Evolutionary conservation across 768 basidiomycete species (phyloP).

Genomic region (Leccinum uliginosum): DNA sequence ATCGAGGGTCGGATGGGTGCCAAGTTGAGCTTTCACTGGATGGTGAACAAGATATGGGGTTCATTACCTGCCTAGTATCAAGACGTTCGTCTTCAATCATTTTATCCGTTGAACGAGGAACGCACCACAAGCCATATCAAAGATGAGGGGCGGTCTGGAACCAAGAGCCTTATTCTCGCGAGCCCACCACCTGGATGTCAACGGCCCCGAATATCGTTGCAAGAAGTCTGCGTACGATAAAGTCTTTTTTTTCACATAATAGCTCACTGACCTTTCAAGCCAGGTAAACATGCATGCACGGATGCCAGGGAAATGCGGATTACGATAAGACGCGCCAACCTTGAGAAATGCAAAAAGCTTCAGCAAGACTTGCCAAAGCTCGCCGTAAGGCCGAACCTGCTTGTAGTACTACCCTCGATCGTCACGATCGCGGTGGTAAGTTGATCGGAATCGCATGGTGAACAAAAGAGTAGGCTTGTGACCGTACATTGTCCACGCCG

Average conservation of each 20-base stretch:
- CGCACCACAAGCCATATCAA: conserved; percentile 30
- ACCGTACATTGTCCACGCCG: conserved; percentile 56
- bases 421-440: conserved; percentile 1
- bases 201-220: conserved; percentile 10
- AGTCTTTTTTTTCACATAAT: background rate
- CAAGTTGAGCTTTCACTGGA: conserved; percentile 17
- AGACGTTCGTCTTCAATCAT: background rate
- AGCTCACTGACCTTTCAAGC: conserved; percentile 42
- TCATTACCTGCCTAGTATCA: conserved; percentile 23
- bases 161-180: conserved; percentile 13
- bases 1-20: background rate
- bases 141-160: conserved; percentile 19
- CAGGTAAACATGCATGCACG: conserved; percentile 50
- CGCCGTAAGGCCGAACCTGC: conserved; percentile 16
- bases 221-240: background rate
- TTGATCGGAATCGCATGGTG: background rate
- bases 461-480: background rate
- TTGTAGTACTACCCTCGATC: conserved; percentile 23
- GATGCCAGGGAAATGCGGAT: conserved; percentile 68
- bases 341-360: conserved; percentile 10
- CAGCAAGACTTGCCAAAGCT: no score
- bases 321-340: conserved; percentile 66
- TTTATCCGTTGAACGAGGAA: background rate
- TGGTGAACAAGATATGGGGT: conserved; percentile 4
- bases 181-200: conserved; percentile 21